Percentiles rank a stretch among this genome's conserved stretches.
Evolutionary conservation across 192 early-diverging fungal species (phyloP).

Genomic region (Blastocladiella britannica): DNA sequence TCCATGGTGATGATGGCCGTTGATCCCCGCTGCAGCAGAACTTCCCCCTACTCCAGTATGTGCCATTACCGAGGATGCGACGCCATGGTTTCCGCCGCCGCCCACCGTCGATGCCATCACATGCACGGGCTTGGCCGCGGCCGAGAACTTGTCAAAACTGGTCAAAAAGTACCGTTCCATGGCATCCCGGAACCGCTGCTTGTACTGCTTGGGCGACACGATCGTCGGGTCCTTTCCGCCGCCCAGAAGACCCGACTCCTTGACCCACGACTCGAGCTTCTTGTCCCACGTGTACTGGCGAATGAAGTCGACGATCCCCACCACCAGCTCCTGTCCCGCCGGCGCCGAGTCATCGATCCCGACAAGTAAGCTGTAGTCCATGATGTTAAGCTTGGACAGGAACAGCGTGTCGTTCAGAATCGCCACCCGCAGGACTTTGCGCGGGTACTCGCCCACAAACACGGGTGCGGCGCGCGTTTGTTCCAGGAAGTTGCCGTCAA

Average conservation of each 20-base stretch:
- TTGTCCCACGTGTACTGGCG: conserved; percentile 98
- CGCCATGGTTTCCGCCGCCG: too few relatives aligned
- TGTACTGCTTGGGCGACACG: conserved; percentile 83
- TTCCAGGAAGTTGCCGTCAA: conserved; percentile 4
- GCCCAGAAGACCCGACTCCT: conserved; percentile 77
- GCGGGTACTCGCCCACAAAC: conserved; percentile 77
- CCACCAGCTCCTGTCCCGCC: conserved; percentile 79
- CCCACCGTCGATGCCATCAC: too few relatives aligned
- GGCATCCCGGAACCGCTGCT: conserved; percentile 74
- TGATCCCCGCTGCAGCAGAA: too few relatives aligned
- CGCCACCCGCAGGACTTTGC: conserved; percentile 59
- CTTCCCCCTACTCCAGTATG: too few relatives aligned
- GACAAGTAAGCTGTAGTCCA: conserved; percentile 94
- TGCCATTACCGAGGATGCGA: too few relatives aligned
- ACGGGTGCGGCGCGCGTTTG: conserved; percentile 70
- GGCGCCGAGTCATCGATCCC: conserved; percentile 68
- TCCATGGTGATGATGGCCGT: too few relatives aligned
- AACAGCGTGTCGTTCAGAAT: conserved; percentile 89
- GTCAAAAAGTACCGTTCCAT: conserved; percentile 83
- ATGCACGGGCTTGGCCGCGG: not conserved
- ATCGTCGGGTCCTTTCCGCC: conserved; percentile 85
- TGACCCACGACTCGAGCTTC: conserved; percentile 93
- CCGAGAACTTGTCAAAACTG: conserved; percentile 47
- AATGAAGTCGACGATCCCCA: conserved; percentile 98
- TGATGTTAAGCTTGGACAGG: conserved; percentile 77